Base-by-base conservation (phyloP, 2,329 filamentous ascomycete species). In the Sporothrix dimorphospora region DNA sequence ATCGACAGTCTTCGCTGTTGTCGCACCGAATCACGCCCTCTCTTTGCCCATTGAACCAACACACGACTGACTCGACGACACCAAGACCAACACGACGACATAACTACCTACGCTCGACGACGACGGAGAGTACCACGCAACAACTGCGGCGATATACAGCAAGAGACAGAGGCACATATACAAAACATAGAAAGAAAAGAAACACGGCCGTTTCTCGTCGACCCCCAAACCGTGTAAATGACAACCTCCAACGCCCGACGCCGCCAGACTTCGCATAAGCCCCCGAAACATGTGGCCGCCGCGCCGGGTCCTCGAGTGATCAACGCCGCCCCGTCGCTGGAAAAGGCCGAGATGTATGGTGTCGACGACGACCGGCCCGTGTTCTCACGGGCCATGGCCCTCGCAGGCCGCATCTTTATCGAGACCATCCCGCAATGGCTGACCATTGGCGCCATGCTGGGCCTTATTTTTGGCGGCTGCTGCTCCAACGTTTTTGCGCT, bases 381-480 rank as follows among this genome's bases (percentile, higher is more conserved):
- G 71, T 83, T 82, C 75, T 85, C 84, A 74, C 85, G 84, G 77
- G 81, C 84, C 74, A 82, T 86, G 81, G 85, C 83, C 67, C 80
- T 86, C 74, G 82, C 83, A 53, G 85, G 85, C 71, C 84, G 85
- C 75, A 85, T 88, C 73, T 85, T 87, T 75, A 86, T 87, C 76
- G 85, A 87, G 78, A 87, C 86, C 53, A 86, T 91, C 72, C 87
- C 89, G 42, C 86, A 86, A 80, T 91, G 88, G 86, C 81, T 92
- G 49, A 86, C 88, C 72, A 84, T 91, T 61, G 84, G 86, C 27
- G 84, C 87, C 72, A 97, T 97, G 87, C 86, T 95, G 72, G 87
- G 86, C 69, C 87, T 98, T 76, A 98, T 99, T 73, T 98, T 99
- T 81, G 96, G 96, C 69, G 96, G 96, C 72, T 79, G 78, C 75